These are phyloP conservation scores for Cladosporium sp. DNA, from an alignment of 2,329 filamentous ascomycete genomes.

Conservation along the genomic window DNA sequence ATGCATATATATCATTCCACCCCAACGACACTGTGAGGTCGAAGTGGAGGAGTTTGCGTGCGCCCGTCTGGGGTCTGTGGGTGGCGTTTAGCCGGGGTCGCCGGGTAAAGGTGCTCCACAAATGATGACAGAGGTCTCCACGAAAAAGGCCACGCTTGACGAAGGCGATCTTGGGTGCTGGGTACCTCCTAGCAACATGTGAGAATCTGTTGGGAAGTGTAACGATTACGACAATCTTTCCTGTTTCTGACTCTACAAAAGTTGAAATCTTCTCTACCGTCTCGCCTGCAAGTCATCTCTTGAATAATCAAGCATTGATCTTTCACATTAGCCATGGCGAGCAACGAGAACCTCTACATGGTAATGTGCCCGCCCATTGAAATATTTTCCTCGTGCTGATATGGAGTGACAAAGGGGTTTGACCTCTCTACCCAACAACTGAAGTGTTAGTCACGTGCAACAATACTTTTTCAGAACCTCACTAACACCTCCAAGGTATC, in stretches of 20 bases:
- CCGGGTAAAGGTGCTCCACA: too few relatives aligned
- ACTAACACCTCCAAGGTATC: constrained; percentile 54
- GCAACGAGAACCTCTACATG: constrained; percentile 11
- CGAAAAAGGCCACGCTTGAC: background rate
- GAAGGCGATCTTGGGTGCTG: background rate
- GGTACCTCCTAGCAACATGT: background rate
- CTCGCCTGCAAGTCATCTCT: background rate
- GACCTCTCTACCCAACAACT: constrained; percentile 96
- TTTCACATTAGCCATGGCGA: constrained; percentile 6
- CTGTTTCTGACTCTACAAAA: background rate
- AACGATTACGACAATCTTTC: background rate
- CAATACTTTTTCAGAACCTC: background rate
- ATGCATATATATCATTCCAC: too few relatives aligned
- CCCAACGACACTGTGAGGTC: too few relatives aligned
- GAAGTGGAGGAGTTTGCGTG: too few relatives aligned
- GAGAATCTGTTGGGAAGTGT: background rate
- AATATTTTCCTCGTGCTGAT: too few relatives aligned
- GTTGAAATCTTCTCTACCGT: background rate
- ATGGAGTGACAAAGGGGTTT: constrained; percentile 55
- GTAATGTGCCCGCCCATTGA: background rate
- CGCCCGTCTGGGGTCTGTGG: too few relatives aligned
- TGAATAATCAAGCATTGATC: background rate
- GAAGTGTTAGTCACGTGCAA: constrained; percentile 59
- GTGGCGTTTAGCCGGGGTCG: too few relatives aligned
- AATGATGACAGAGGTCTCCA: background rate